A percentile compares a stretch with the other conserved stretches of the same genome.
Conservation (phyloP, 1,139 yeast genomes). For the Magnusiomyces paraingens region DNA sequence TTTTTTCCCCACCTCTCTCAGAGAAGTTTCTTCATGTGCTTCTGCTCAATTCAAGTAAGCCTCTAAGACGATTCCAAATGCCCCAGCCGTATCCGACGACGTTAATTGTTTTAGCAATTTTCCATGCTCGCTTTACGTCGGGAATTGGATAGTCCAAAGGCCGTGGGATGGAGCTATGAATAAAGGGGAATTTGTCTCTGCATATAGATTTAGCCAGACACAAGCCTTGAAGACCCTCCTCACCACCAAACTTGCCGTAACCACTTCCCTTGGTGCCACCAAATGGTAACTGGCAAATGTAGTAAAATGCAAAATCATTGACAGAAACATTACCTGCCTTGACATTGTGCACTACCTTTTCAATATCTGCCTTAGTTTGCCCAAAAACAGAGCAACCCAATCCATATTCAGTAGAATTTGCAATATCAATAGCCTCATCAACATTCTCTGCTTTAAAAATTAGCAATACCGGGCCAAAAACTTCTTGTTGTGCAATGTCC, state of each 20-base stretch:
- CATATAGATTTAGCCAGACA: slow-evolving; percentile 84
- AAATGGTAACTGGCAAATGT: slow-evolving; percentile 92
- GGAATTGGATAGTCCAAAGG: slow-evolving; percentile 88
- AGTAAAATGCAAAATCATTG: slow-evolving; percentile 93
- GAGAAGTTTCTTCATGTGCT: slow-evolving; percentile 5
- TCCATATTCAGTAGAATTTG: slow-evolving; percentile 86
- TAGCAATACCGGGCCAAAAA: slow-evolving; percentile 85
- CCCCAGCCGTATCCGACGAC: slow-evolving; percentile 76
- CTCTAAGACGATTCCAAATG: slow-evolving; percentile 57
- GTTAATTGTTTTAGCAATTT: slow-evolving; percentile 72
- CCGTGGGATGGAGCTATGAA: slow-evolving; percentile 74
- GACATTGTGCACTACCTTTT: slow-evolving; percentile 55
- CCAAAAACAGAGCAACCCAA: slow-evolving; percentile 90
- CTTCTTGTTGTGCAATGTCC: slow-evolving; percentile 82
- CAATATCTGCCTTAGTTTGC: slow-evolving; percentile 43
- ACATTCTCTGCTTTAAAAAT: slow-evolving; percentile 63
- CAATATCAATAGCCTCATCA: slow-evolving; percentile 66
- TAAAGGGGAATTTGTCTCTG: slow-evolving; percentile 69
- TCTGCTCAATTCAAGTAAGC: slow-evolving; percentile 40
- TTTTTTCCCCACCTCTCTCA: too few species aligned
- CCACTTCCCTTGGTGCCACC: slow-evolving; percentile 94
- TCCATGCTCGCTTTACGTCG: slow-evolving; percentile 80
- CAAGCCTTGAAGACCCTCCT: slow-evolving; percentile 85
- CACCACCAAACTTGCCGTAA: slow-evolving; percentile 95
- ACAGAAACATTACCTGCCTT: slow-evolving; percentile 90